A percentile compares a stretch with the other conserved stretches of the same genome.
phyloP scores from a whole-genome alignment of 208 protist species.

The Acanthamoeba lenticulata region DNA sequence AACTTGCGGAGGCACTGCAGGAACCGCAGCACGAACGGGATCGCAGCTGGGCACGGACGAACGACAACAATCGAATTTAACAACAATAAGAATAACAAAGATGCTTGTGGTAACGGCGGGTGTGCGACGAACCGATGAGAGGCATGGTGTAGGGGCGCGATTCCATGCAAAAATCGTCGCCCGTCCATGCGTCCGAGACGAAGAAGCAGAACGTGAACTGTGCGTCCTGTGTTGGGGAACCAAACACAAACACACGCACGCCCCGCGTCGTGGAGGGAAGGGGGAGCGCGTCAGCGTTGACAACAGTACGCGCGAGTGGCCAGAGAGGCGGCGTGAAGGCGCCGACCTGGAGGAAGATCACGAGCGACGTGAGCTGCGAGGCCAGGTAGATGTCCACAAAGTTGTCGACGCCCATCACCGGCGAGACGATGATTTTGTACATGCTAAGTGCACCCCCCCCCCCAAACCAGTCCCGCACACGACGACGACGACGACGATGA shows the following conservation, averaged over 20 bases:
- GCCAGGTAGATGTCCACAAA: conserved; percentile 85
- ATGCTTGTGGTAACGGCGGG: not conserved
- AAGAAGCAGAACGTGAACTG: conserved; percentile 80
- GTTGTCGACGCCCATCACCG: not conserved
- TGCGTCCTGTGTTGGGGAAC: conserved; percentile 43
- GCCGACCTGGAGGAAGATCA: conserved; percentile 71
- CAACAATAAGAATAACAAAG: not conserved
- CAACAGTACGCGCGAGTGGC: not conserved
- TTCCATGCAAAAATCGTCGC: not conserved
- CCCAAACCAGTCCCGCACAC: not conserved
- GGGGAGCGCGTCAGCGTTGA: not conserved
- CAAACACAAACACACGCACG: not conserved
- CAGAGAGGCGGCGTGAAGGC: not conserved
- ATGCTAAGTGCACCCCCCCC: not conserved
- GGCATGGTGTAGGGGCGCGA: not conserved
- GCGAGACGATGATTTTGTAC: not conserved
- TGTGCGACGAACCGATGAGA: not conserved
- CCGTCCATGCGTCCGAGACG: conserved; percentile 38
- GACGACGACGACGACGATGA: no score
- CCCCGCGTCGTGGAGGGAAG: not conserved
- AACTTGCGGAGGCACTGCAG: conserved; percentile 84
- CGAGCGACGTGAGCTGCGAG: conserved; percentile 77
- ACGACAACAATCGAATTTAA: not conserved
- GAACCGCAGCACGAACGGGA: conserved; percentile 75
- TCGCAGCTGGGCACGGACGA: not conserved